phyloP scores from a whole-genome alignment of 371 early-diverging fungal genomes.

The Mitosporidium daphniae region DNA sequence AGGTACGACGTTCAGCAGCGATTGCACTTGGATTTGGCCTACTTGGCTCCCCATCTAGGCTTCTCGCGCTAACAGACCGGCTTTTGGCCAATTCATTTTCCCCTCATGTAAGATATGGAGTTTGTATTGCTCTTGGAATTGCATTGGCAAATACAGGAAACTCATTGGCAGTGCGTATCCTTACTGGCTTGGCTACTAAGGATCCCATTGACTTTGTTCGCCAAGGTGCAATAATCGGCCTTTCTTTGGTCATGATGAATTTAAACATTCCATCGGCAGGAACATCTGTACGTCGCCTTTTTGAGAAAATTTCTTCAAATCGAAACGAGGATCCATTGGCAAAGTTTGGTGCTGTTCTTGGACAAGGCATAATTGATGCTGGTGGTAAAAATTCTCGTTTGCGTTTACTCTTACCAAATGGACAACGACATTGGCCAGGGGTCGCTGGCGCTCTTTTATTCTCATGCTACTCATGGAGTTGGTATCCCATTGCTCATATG shows the following conservation, averaged over 20 bases:
- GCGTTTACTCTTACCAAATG: too few relatives aligned
- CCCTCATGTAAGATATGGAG: conserved; percentile 86
- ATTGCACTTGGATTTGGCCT: conserved; percentile 80
- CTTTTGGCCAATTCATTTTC: conserved; percentile 83
- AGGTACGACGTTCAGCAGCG: conserved; percentile 86
- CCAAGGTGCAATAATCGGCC: conserved; percentile 84
- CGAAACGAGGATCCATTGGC: conserved; percentile 68
- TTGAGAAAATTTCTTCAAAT: conserved; percentile 47
- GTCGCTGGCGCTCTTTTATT: too few relatives aligned
- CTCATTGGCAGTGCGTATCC: conserved; percentile 3
- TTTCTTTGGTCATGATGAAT: conserved; percentile 85
- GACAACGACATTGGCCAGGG: too few relatives aligned
- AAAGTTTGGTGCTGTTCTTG: conserved; percentile 84
- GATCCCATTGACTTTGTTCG: conserved; percentile 86
- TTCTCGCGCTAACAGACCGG: conserved; percentile 79
- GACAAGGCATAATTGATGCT: conserved; percentile 86
- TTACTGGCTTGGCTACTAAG: conserved; percentile 13
- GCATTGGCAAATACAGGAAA: conserved; percentile 78
- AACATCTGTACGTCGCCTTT: conserved; percentile 32
- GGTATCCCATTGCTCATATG: conserved; percentile 89
- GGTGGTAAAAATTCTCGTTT: conserved; percentile 16
- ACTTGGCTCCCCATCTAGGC: conserved; percentile 39
- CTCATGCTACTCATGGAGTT: too few relatives aligned
- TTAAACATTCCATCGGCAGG: conserved; percentile 46
- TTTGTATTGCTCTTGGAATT: conserved; percentile 81